phyloP scores from a whole-genome alignment of 345 rosid species.

The Eucalyptus tenuipes region DNA sequence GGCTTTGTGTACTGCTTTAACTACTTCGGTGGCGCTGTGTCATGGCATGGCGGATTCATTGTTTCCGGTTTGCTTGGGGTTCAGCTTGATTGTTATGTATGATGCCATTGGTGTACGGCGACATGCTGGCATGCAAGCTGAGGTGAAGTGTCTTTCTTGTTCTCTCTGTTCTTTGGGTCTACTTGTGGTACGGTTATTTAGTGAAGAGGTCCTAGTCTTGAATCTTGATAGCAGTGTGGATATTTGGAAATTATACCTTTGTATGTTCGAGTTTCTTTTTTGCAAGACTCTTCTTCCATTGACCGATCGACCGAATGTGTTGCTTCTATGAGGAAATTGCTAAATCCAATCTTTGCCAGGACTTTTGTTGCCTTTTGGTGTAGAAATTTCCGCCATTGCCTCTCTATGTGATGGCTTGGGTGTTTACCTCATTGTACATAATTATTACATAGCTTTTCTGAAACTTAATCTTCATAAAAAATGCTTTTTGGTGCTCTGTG shows the following conservation, averaged over 20 bases:
- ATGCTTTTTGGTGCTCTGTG: neutral
- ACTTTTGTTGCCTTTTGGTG: neutral
- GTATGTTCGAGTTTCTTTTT: neutral
- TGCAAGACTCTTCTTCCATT: neutral
- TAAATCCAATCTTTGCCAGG: neutral
- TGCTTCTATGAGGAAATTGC: neutral
- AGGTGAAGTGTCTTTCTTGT: slow-evolving; percentile 27
- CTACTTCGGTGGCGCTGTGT: slow-evolving; percentile 84
- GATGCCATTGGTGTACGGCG: slow-evolving; percentile 97
- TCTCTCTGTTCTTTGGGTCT: neutral
- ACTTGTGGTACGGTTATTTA: neutral
- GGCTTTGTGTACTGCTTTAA: slow-evolving; percentile 80
- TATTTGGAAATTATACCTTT: neutral
- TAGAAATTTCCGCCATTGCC: neutral
- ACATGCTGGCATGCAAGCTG: slow-evolving; percentile 97
- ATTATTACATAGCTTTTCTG: neutral
- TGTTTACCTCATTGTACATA: neutral
- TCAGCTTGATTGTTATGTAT: slow-evolving; percentile 90
- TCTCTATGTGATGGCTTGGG: neutral
- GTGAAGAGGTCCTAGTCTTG: neutral
- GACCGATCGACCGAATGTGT: neutral
- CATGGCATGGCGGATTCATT: slow-evolving; percentile 86
- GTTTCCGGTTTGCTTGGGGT: slow-evolving; percentile 92
- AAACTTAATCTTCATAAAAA: neutral
- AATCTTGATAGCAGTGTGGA: neutral